Evolutionary conservation across 2,329 filamentous ascomycete species (phyloP), one percentile per base, ranked within the genome.

Genomic region (Diaporthe australafricana): DNA sequence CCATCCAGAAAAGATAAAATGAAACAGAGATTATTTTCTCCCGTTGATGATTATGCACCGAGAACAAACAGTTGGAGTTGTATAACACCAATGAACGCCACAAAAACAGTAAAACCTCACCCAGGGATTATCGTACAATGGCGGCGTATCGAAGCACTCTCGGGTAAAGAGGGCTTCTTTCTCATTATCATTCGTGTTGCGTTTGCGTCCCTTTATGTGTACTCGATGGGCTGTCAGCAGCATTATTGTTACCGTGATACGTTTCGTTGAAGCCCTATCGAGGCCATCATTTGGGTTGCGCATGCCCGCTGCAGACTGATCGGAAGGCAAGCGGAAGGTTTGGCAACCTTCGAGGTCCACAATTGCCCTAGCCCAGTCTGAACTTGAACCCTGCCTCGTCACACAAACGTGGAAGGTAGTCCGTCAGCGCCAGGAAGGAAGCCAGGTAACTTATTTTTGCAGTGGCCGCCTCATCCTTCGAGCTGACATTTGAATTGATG

Each of bases 31-130:
- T 63, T 71, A 57, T 56, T 47, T 66, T 71, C 60, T 67, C 57
- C 72, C 27, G 22, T 62, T 56, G 22, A 60, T 63, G 68, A 67
- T 42, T 66, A 73, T 73, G 70, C 72, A 72, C 48, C 65, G 32
- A n/a, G 42, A 66, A 55, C 38, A 71, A 70, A 48, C 45, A 66
- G 57, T 38, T 42, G 55, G 30, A 22, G 42, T 65, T 55, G 25
- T 57, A 50, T 50, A 56, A 71, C 56, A 57, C 72, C 69, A 38
- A 20, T 66, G 27, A 60, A 60, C 63, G n/a, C 53, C 53, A 57
- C 40, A n/a, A 53, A 48, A 71, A 50, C 71, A 42, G 62, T 27
- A 62, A 25, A 71, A 62, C 50, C 47, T 30, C 69, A 45, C 42
- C 40, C 22, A 53, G 30, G 55, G 42, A 25, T 65, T 67, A 68